Evolutionary conservation across 1,284 basidiomycete species (phyloP), one percentile per base, ranked within the genome.

Genomic region (Lentinula novae-zelandiae): DNA sequence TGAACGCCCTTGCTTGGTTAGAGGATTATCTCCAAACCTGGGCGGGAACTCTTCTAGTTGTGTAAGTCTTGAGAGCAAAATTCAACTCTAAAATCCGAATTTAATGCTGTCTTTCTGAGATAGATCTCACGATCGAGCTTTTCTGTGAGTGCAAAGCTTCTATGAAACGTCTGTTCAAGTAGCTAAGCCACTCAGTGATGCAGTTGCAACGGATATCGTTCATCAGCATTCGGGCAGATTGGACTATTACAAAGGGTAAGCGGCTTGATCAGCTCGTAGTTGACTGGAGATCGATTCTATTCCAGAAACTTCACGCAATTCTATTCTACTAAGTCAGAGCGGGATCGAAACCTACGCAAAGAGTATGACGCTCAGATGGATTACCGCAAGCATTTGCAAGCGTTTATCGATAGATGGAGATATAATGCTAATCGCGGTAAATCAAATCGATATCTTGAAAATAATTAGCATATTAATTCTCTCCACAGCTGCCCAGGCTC

Each of bases 1-100:
- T 93, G 34, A 93, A 93, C 71, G 90, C 91, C 3, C 78, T 93
- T 66, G 90, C 90, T 51, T 93, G 90, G 90, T 74, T 90, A 65
- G 96, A 98, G 81, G 95, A 98, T 71, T 99, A 99, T 74, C 83
- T 99, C 15, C 96, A 96, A 73, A 97, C 94, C 4, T 99, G 97
- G 96, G 78, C 87, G 1, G 92, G 93, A 53, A 98, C 96, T 0
- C 79, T 99, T 17, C 86, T 99, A 42, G 96, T 98, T 48, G 97
- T 99, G 86, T 93, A 71, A 68, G 87, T 78, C 5, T 42, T 51
- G 34, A 44, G 15, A 48, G 55, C 39, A 38, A 33, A 10, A 10
- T 36, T 39, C 7, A 48, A 6, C 9, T 22, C 36, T 33, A 54
- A 22, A 22, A n/a, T 44, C 6, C 22, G 10, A 27, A 33, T 8